Evolutionary conservation across 2,329 filamentous ascomycete species (phyloP), one percentile per base, ranked within the genome.

Genomic region (Aspergillus fumigatiaffinis): DNA sequence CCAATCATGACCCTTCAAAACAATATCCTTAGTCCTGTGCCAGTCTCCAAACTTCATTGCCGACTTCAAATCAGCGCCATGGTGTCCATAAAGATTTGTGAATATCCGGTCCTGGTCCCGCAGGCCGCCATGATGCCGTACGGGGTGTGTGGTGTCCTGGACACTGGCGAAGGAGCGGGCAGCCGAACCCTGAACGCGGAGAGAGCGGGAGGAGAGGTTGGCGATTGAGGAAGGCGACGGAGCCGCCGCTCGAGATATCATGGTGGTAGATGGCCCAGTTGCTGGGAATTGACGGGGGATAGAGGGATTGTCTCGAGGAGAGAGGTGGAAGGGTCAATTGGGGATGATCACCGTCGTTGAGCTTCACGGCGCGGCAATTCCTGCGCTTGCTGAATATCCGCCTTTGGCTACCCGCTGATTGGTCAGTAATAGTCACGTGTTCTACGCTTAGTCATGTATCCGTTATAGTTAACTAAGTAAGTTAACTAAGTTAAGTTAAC

Each of bases 11-110:
- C 94, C 94, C 84, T 99, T 99, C 67, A 91, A 80, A 58, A 99
- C 78, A 57, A 99, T 99, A 76, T 99, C 94, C 84, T 99, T 99
- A 55, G 94, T 99, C 84, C 95, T 96, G 82, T 99, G 87, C 94
- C 94, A 99, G 77, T 97, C 94, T 68, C 94, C 94, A 84, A 96
- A 96, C 80, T 96, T 96, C 87, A 91, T 92, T 54, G 94, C 92
- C 73, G 87, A 91, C 82, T 94, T 93, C 68, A 99, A 80, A 76
- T 97, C 92, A 62, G 92, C 84, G 53, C 91, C 92, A 79, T 91
- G 91, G 74, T 94, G 91, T 71, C 91, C 88, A 80, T 99, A 99
- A 58, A 99, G 84, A 80, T 99, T 99, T 81, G 96, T 92, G 80
- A 99, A 99, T 79, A 99, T 99, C 70, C 94, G 88, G 80, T 99